Evolutionary conservation across 345 rosid species (phyloP).

Genomic region (Eucalyptus urophylla): DNA sequence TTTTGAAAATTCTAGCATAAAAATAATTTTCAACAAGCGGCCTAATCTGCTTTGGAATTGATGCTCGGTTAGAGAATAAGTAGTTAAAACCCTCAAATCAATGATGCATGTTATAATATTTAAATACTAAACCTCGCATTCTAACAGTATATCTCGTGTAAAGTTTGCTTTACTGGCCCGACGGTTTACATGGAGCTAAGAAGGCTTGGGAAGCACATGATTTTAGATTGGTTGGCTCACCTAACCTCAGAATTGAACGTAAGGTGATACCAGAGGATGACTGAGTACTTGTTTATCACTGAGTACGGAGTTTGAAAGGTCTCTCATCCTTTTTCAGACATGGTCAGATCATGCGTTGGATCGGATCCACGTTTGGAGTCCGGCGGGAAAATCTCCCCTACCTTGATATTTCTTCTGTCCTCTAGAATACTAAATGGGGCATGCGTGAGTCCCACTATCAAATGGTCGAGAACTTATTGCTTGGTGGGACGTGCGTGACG

Average conservation of each 20-base stretch:
- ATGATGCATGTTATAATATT: not conserved
- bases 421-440: not conserved
- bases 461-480: not conserved
- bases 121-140: not conserved
- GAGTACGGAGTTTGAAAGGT: not conserved
- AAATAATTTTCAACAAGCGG: not conserved
- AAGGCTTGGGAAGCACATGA: not conserved
- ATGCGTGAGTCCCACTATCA: not conserved
- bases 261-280: not conserved
- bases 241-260: not conserved
- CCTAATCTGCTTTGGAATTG: not conserved
- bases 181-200: not conserved
- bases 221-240: not conserved
- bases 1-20: not conserved
- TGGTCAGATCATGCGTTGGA: not conserved
- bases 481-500: not conserved
- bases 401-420: not conserved
- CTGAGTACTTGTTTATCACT: not conserved
- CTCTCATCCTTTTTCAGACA: not conserved
- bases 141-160: not conserved
- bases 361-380: not conserved
- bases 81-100: not conserved
- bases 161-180: not conserved
- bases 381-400: not conserved
- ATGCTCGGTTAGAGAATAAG: not conserved